Evolutionary conservation across 2,329 filamentous ascomycete species (phyloP), one percentile per base, ranked within the genome.

Genomic region (Metarhizium rileyi): DNA sequence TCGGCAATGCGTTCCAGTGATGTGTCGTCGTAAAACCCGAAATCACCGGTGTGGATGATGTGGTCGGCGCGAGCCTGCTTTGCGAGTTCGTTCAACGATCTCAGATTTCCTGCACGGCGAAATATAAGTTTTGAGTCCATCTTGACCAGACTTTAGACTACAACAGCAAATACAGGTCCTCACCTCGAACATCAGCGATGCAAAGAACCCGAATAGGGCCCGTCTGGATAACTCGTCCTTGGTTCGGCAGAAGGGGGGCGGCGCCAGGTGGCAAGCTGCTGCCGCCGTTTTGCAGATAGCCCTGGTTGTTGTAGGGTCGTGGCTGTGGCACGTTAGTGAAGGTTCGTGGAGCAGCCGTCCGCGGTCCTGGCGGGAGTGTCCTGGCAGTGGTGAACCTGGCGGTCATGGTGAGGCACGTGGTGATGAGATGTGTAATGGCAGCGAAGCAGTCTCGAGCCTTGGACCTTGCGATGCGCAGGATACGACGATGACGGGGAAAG

Each of bases 41-140:
- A 98, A 69, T 98, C 93, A 68, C 93, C 93, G 20, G 93, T 98
- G 71, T 98, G 93, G 63, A 98, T 90, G 69, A 98, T 95, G 73
- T 96, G 90, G 71, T 96, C 90, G 61, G 93, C 93, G 66, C 87
- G 87, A 55, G 93, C 91, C 66, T 93, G 87, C 70, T 88, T 94
- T 56, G 93, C 93, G 54, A 98, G 84, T 54, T 97, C 90, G 72
- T 98, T 98, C 62, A 98, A 76, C 57, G 93, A 96, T 71, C 86
- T 83, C 59, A 98, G 76, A 69, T 97, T 96, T 70, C 93, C 93
- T 98, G 59, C 28, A n/a, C n/a, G 20, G 23, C 22, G 10, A 44
- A 20, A 49, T n/a, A 25, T 49, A 18, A 51, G 43, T 22, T 14
- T n/a, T 10, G n/a, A 26, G 23, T 6, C 18, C 20, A 38, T 28